phyloP scores from a whole-genome alignment of 1,284 basidiomycete genomes.

The Pascua sp. region DNA sequence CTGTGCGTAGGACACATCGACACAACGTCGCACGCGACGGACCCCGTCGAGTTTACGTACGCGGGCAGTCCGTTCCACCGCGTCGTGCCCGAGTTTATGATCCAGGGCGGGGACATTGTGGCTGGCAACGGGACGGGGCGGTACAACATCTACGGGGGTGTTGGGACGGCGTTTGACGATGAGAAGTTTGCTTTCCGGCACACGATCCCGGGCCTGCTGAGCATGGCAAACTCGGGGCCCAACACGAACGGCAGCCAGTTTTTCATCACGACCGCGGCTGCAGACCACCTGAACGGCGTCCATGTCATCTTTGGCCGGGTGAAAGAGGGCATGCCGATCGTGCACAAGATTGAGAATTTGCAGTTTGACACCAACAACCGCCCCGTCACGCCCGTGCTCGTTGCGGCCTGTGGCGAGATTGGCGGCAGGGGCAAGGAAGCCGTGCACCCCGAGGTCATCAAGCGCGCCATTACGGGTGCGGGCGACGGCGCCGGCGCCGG shows the following conservation, averaged over 20 bases:
- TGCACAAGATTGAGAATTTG: slow-evolving; percentile 89
- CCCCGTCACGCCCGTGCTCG: slow-evolving; percentile 54
- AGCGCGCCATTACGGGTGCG: no score
- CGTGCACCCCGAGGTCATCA: no score
- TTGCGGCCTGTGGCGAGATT: slow-evolving; percentile 57
- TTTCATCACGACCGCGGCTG: slow-evolving; percentile 92
- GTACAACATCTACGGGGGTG: slow-evolving; percentile 29
- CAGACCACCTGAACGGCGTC: slow-evolving; percentile 90
- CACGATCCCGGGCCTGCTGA: slow-evolving; percentile 7
- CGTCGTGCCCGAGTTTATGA: slow-evolving; percentile 64
- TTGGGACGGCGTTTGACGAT: slow-evolving; percentile 20
- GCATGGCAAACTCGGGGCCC: slow-evolving; percentile 75
- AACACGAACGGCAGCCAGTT: slow-evolving; percentile 94
- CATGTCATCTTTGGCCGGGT: slow-evolving; percentile 92
- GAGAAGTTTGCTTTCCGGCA: slow-evolving; percentile 20
- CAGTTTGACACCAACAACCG: slow-evolving; percentile 66
- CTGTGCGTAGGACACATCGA: background rate
- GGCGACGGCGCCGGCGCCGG: no score
- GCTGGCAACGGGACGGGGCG: slow-evolving; percentile 52
- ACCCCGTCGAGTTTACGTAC: background rate
- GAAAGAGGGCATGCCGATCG: slow-evolving; percentile 77
- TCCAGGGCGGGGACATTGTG: slow-evolving; percentile 65
- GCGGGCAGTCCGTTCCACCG: slow-evolving; percentile 13
- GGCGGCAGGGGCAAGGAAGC: background rate
- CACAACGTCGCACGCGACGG: background rate